Evolutionary conservation across 129 eudicot genomes (phyloP).

Genomic region (Heracleum sosnowskyi): DNA sequence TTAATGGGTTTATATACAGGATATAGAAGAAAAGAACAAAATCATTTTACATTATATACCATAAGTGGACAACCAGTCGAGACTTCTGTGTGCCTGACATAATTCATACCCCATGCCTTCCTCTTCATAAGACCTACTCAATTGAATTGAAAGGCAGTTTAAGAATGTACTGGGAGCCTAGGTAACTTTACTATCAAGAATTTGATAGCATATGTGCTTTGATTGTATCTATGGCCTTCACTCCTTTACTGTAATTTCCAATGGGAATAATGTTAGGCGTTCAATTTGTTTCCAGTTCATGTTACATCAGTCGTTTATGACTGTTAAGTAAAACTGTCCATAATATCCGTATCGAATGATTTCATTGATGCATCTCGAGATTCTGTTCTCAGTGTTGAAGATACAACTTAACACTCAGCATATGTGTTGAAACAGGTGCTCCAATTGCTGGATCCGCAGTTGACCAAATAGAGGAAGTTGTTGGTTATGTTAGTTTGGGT

Average conservation of each 20-base stretch:
- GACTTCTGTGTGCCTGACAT: not conserved
- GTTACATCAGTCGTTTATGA: not conserved
- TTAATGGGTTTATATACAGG: too few species aligned
- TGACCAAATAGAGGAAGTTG: slow-evolving; percentile 57
- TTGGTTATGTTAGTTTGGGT: slow-evolving; percentile 77
- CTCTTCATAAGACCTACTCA: not conserved
- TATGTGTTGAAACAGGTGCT: slow-evolving; percentile 53
- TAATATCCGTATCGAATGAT: not conserved
- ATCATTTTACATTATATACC: not conserved
- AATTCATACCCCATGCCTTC: not conserved
- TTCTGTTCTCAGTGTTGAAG: not conserved
- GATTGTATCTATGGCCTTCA: not conserved
- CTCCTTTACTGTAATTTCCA: not conserved
- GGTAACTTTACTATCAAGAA: not conserved
- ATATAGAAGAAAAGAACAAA: not conserved
- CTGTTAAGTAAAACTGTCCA: not conserved
- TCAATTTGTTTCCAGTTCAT: not conserved
- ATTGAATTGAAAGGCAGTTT: not conserved
- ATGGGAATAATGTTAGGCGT: not conserved
- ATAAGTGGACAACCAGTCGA: not conserved
- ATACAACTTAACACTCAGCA: not conserved
- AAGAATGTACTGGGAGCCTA: not conserved
- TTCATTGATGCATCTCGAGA: not conserved
- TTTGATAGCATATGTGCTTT: not conserved
- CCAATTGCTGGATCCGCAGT: slow-evolving; percentile 88